Base-by-base conservation (phyloP, 139 green algal genomes). In the Nannochloris sp. region DNA sequence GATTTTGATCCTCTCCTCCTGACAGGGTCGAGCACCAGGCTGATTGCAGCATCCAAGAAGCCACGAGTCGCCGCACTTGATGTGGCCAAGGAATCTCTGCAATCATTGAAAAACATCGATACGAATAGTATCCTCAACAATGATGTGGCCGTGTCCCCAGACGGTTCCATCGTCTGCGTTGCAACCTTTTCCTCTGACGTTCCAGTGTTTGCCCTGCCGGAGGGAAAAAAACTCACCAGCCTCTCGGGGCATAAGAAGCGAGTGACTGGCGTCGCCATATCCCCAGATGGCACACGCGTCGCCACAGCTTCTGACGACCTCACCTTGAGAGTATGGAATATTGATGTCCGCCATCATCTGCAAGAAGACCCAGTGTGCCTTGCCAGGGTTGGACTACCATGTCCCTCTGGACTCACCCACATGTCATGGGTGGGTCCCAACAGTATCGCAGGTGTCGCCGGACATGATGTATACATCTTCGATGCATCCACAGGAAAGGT, bases 151-250 rank as follows among this genome's bases (percentile, higher is more conserved):
- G 25, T 83, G 27, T 69, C 56, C 18, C 27, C 19, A 24, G 62
- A 83, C 29, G 77, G 74, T 4, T 66, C 66, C 15, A 80, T 72
- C 34, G 57, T 79, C 27, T 71, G 70, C 2, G 77, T 71, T 6
- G 73, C 65, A 31, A 78, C 77, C 21, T 83, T 83, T 63, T 73
- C 77, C 10, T 31, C 49, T 2, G 77, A 83, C 53, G 69, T 81
- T 15, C 81, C 75, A 64, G 62, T 79, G 25, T 69, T 78, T 50
- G 24, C 14, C 16, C 72, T 77, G 21, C 48, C 57, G 7, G 65
- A 58, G 4, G 24, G 70, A 1, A 51, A 68, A 24, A 81, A 77
- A 15, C 66, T 75, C 4, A 79, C 79, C 62, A 68, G 64, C 34
- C 44, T 68, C 0, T 44, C 60, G 0, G 61, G 61, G 8, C 61